Evolutionary conservation across 768 basidiomycete genomes (phyloP).

Genomic region (Mycena albidolilacea): DNA sequence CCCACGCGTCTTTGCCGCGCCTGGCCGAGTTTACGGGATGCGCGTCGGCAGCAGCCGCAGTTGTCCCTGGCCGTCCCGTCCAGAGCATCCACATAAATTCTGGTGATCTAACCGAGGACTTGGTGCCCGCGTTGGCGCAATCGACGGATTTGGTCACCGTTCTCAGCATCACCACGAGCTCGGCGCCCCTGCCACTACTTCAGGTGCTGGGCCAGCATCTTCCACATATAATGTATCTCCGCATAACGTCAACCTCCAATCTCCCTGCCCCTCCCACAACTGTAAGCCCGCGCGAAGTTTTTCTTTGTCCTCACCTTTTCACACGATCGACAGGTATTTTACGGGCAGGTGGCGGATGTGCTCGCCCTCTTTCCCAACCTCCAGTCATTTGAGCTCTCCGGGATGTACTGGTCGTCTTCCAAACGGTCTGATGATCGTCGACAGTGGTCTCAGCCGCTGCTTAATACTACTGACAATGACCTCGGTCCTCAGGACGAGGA

Average conservation of each 20-base stretch:
- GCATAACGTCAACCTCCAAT: constrained; percentile 72
- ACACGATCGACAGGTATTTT: constrained; percentile 64
- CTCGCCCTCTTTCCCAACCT: constrained; percentile 75
- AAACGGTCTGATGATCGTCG: constrained; percentile 58
- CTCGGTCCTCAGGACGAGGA: constrained; percentile 18
- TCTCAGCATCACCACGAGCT: constrained; percentile 72
- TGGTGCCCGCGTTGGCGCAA: constrained; percentile 65
- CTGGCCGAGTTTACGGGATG: constrained; percentile 77
- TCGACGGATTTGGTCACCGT: constrained; percentile 67
- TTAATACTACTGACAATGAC: constrained; percentile 4
- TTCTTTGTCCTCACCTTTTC: constrained; percentile 39
- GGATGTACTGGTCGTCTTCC: constrained; percentile 82
- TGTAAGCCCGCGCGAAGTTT: constrained; percentile 55
- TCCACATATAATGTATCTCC: constrained; percentile 75
- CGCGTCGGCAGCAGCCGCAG: constrained; percentile 63
- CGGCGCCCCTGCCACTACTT: constrained; percentile 71
- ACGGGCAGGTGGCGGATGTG: constrained; percentile 69
- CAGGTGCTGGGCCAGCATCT: constrained; percentile 69
- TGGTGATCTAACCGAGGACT: constrained; percentile 71
- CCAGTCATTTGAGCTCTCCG: constrained; percentile 79
- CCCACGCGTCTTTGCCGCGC: constrained; percentile 53
- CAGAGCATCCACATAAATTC: constrained; percentile 73
- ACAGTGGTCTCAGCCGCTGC: constrained; percentile 70
- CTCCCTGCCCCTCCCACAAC: constrained; percentile 65
- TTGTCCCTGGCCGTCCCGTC: constrained; percentile 79